A percentile compares a stretch with the other conserved stretches of the same genome.
These are phyloP conservation scores for Xylaria sp. DNA, from an alignment of 2,329 filamentous ascomycete genomes.

Conservation along the genomic window DNA sequence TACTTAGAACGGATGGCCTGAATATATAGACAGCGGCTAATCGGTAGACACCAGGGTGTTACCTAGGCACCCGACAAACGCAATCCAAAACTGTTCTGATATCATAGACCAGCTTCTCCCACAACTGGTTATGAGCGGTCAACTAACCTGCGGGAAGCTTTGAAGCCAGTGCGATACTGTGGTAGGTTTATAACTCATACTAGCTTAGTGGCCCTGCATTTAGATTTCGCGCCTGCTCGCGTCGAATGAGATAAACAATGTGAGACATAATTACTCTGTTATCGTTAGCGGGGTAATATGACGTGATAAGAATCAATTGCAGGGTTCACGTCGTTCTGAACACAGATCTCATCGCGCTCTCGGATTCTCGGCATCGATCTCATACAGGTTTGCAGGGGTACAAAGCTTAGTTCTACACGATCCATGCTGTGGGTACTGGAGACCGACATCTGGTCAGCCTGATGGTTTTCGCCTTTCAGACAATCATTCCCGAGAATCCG, in stretches of 20 bases:
- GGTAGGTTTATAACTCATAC: too few relatives aligned
- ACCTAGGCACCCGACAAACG: not conserved
- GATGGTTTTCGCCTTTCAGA: not conserved
- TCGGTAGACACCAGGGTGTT: too few relatives aligned
- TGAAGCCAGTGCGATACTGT: not conserved
- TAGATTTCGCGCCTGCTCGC: too few relatives aligned
- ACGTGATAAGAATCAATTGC: too few relatives aligned
- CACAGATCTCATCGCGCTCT: too few relatives aligned
- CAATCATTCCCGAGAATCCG: constrained; percentile 3
- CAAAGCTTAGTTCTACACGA: not conserved
- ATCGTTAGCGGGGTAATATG: too few relatives aligned
- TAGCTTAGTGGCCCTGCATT: too few relatives aligned
- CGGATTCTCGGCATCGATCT: too few relatives aligned
- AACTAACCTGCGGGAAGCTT: not conserved
- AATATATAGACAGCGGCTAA: not conserved
- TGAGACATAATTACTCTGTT: too few relatives aligned
- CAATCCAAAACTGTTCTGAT: not conserved
- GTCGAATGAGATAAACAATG: too few relatives aligned
- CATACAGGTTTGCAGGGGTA: too few relatives aligned
- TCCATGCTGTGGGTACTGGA: not conserved
- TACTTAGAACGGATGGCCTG: not conserved
- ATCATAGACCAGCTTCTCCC: not conserved
- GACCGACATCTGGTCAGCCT: not conserved
- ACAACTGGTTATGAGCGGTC: not conserved
- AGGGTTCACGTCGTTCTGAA: too few relatives aligned